Evolutionary conservation across 23 red algal genomes (phyloP).

Genomic region (Gracilariopsis chorda): DNA sequence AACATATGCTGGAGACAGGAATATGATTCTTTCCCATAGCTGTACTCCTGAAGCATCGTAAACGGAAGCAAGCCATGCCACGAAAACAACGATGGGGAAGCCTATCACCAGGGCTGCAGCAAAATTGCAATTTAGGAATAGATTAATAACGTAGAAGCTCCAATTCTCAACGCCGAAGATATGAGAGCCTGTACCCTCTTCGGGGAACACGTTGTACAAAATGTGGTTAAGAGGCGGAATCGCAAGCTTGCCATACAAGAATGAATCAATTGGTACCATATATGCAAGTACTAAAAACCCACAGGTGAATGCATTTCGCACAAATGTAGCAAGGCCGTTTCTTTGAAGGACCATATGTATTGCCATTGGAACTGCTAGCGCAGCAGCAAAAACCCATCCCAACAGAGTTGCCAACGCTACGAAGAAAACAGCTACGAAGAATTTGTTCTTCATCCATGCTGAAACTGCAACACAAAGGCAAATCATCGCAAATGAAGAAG

Average conservation of each 20-base stretch:
- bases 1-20: constrained; percentile 56
- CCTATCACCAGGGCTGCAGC: background rate
- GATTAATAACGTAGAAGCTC: constrained; percentile 79
- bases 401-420: constrained; percentile 74
- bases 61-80: background rate
- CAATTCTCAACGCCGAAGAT: constrained; percentile 82
- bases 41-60: background rate
- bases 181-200: constrained; percentile 73
- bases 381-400: constrained; percentile 83
- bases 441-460: constrained; percentile 53
- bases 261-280: constrained; percentile 51
- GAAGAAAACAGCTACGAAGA: constrained; percentile 14
- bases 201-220: constrained; percentile 91
- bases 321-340: constrained; percentile 2
- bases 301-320: background rate
- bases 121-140: constrained; percentile 68
- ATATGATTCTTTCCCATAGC: constrained; percentile 37
- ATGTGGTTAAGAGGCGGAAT: constrained; percentile 76
- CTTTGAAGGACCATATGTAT: constrained; percentile 41
- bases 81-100: background rate
- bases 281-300: background rate
- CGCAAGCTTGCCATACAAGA: constrained; percentile 66
- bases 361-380: constrained; percentile 71
- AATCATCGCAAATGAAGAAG: constrained; percentile 89
- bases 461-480: constrained; percentile 33